Base-by-base conservation (phyloP, 225 moss, liverwort and hornwort species). In the Antitrichia curtipendula region DNA sequence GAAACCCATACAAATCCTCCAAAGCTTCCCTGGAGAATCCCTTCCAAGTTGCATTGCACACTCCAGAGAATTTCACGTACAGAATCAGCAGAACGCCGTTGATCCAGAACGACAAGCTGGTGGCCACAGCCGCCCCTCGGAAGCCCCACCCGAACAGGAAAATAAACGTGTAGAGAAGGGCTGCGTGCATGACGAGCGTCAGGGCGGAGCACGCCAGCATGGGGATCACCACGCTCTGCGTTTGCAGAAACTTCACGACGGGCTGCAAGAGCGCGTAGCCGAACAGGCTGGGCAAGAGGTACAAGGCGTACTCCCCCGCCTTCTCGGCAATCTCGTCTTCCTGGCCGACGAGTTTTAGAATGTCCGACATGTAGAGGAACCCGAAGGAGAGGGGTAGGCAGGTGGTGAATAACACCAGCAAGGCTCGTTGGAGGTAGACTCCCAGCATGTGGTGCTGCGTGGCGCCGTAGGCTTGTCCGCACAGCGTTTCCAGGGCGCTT, bases 391-490 rank as follows among this genome's bases (percentile, higher is more conserved):
- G 86, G 13, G 97, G 97, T 41, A 97, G 36, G 90, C 96, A 97
- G 18, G 93, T 82, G 13, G 52, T 53, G 68, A 86, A 89, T 14
- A 95, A 61, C 45, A 96, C 91, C 22, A 96, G 77, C 28, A 93
- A 81, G 13, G 91, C 94, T 52, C 94, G 78, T 32, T 97, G 97
- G 17, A 97, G 87, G 88, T 93, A 90, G 65, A 96, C 88, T 40
- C 95, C 96, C 68, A 97, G 88, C 93, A 92, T 93, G 88, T 88
- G 88, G 73, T 92, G 91, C 49, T 94, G 95, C 84, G 57, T 71
- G 34, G 95, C 96, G 25, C 95, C 97, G 76, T 91, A 94, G 32
- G 96, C 95, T 89, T 93, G 96, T 13, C 96, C 97, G 82, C 97
- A 96, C 7, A 96, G 90, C 53, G 95, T 97, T 85, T 97, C 97